Conservation (phyloP, 768 basidiomycete genomes). For the Heimioporus sp. region DNA sequence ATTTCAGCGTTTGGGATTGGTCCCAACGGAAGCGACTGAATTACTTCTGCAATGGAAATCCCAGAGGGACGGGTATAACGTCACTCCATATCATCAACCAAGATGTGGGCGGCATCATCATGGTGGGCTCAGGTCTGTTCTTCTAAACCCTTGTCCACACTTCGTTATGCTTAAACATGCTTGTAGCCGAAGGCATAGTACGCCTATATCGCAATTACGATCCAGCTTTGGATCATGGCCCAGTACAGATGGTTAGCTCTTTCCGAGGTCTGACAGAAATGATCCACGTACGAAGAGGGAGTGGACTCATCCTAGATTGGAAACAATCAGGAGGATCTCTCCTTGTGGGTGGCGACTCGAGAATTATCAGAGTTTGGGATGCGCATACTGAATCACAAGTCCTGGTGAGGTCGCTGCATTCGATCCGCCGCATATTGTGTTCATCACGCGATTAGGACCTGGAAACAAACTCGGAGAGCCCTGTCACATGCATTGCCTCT, state of each 20-base stretch:
- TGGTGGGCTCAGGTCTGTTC: slow-evolving; percentile 78
- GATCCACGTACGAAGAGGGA: slow-evolving; percentile 69
- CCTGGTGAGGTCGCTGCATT: slow-evolving; percentile 46
- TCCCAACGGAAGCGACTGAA: slow-evolving; percentile 72
- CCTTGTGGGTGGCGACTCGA: slow-evolving; percentile 89
- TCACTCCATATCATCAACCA: slow-evolving; percentile 93
- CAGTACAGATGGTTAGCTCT: slow-evolving; percentile 89
- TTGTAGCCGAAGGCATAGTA: slow-evolving; percentile 84
- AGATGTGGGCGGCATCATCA: slow-evolving; percentile 86
- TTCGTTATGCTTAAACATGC: neutral
- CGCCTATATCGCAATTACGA: slow-evolving; percentile 94
- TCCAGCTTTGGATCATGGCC: slow-evolving; percentile 61
- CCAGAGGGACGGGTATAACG: slow-evolving; percentile 78
- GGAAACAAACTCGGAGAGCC: slow-evolving; percentile 86
- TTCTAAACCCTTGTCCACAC: neutral
- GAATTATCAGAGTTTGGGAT: slow-evolving; percentile 91
- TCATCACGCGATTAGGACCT: slow-evolving; percentile 58
- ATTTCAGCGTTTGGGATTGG: slow-evolving; percentile 90
- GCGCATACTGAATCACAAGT: slow-evolving; percentile 83
- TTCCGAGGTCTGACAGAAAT: slow-evolving; percentile 87
- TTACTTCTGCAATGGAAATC: slow-evolving; percentile 88
- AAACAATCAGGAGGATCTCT: slow-evolving; percentile 83
- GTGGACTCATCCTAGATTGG: slow-evolving; percentile 91
- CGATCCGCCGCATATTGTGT: neutral
- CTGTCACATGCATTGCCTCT: slow-evolving; percentile 80